Conservation (phyloP, 1,139 yeast genomes). For the Schizosaccharomyces versatilis region DNA sequence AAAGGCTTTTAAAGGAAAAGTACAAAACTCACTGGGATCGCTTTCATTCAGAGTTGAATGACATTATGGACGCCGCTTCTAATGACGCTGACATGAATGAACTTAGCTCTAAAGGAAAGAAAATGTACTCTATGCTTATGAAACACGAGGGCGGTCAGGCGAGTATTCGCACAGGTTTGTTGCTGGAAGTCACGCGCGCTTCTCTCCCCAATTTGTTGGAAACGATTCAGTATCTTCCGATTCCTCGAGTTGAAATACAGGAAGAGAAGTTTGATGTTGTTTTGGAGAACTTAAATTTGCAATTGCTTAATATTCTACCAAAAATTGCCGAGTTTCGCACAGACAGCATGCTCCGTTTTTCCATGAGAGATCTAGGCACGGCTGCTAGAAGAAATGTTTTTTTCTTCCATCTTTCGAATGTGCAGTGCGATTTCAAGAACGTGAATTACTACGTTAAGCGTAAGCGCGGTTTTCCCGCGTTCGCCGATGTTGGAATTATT, state of each 20-base stretch:
- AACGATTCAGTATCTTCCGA: conserved; percentile 12
- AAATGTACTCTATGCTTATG: conserved; percentile 10
- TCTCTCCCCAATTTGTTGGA: conserved; percentile 11
- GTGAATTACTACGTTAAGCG: conserved; percentile 13
- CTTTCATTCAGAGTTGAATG: conserved; percentile 10
- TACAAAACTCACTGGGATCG: conserved; percentile 12
- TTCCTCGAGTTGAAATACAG: conserved; percentile 13
- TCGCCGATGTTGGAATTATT: conserved; percentile 13
- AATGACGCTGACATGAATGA: conserved; percentile 11
- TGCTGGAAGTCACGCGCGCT: conserved; percentile 11
- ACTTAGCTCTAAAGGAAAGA: conserved; percentile 10
- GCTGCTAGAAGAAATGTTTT: conserved; percentile 8
- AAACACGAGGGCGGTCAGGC: conserved; percentile 10
- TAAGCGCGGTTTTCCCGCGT: conserved; percentile 12
- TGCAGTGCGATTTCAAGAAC: conserved; percentile 13
- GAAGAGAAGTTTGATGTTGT: conserved; percentile 13
- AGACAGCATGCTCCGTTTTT: conserved; percentile 11
- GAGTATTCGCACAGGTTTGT: conserved; percentile 9
- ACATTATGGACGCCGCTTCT: conserved; percentile 10
- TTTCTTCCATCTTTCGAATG: conserved; percentile 11
- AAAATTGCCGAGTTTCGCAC: conserved; percentile 13
- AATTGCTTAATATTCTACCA: conserved; percentile 13
- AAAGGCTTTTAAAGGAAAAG: conserved; percentile 4
- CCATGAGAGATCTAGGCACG: conserved; percentile 10
- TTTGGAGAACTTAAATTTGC: conserved; percentile 13